Conservation (phyloP, 2,329 filamentous ascomycete genomes). For the Davidsoniella eucalypti region DNA sequence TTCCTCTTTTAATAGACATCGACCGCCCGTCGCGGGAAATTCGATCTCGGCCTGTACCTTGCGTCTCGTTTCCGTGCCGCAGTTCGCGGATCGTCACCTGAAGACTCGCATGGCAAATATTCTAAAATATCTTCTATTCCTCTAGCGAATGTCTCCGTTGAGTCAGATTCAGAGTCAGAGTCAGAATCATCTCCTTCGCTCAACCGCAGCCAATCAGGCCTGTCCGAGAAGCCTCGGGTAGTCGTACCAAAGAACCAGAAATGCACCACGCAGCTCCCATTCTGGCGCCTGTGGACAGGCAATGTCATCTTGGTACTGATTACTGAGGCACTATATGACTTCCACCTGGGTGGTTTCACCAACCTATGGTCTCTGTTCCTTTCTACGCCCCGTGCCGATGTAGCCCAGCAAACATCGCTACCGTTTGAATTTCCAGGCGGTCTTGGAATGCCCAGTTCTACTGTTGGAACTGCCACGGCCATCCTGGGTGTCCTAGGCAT, state of each 20-base stretch:
- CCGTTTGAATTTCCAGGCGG: slow-evolving; percentile 46
- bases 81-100: slow-evolving; percentile 15
- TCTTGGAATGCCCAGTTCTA: slow-evolving; percentile 47
- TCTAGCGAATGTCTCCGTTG: background rate
- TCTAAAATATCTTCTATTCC: slow-evolving; percentile 3
- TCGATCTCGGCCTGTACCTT: slow-evolving; percentile 27
- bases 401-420: slow-evolving; percentile 16
- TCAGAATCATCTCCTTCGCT: background rate
- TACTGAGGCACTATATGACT: slow-evolving; percentile 51
- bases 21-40: slow-evolving; percentile 27
- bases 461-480: slow-evolving; percentile 52
- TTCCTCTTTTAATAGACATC: slow-evolving; percentile 24
- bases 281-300: slow-evolving; percentile 29
- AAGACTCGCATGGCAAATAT: background rate
- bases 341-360: slow-evolving; percentile 54
- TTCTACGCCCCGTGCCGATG: slow-evolving; percentile 38
- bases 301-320: slow-evolving; percentile 38
- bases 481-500: slow-evolving; percentile 55
- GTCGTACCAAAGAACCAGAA: background rate
- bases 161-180: background rate
- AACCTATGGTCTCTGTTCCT: slow-evolving; percentile 54
- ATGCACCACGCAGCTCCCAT: slow-evolving; percentile 18
- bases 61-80: slow-evolving; percentile 20
- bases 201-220: background rate
- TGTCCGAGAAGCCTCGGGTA: background rate